These are phyloP conservation scores for Spizellomyces sp. DNA, from an alignment of 192 early-diverging fungal species.

Conservation along the genomic window DNA sequence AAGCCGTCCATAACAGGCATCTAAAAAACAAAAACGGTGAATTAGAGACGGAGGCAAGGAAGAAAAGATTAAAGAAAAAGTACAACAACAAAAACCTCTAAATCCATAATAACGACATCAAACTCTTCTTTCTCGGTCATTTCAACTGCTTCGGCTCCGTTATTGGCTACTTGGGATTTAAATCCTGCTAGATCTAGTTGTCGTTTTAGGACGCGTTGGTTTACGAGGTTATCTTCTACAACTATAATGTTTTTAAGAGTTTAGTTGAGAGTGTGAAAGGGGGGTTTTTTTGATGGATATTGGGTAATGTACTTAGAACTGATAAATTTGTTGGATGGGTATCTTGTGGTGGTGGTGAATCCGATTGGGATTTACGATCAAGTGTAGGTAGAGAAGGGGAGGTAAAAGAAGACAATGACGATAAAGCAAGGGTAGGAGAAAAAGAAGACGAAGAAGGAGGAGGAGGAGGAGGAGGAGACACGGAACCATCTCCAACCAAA, in stretches of 20 bases:
- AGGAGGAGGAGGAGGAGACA: no score
- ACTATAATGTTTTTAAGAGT: no score
- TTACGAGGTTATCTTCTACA: conserved; percentile 27
- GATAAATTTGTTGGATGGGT: no score
- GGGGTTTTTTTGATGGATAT: no score
- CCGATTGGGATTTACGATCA: no score
- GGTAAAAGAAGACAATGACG: no score
- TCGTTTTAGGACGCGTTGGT: conserved; percentile 25
- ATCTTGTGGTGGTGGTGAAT: no score
- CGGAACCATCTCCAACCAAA: background rate
- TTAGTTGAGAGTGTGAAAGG: no score
- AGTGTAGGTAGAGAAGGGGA: no score
- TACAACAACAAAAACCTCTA: background rate
- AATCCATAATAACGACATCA: conserved; percentile 19
- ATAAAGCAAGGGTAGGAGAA: no score
- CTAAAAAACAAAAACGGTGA: background rate
- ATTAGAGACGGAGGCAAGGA: background rate
- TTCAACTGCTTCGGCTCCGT: conserved; percentile 32
- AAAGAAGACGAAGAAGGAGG: no score
- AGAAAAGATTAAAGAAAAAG: background rate
- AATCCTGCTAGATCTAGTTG: conserved; percentile 12
- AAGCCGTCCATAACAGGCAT: conserved; percentile 31
- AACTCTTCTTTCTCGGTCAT: background rate
- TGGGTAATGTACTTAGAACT: no score
- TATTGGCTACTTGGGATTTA: conserved; percentile 16